A percentile compares a stretch with the other conserved stretches of the same genome.
phyloP scores from a whole-genome alignment of 148 eudicot genomes.

The Pharnaceum exiguum region DNA sequence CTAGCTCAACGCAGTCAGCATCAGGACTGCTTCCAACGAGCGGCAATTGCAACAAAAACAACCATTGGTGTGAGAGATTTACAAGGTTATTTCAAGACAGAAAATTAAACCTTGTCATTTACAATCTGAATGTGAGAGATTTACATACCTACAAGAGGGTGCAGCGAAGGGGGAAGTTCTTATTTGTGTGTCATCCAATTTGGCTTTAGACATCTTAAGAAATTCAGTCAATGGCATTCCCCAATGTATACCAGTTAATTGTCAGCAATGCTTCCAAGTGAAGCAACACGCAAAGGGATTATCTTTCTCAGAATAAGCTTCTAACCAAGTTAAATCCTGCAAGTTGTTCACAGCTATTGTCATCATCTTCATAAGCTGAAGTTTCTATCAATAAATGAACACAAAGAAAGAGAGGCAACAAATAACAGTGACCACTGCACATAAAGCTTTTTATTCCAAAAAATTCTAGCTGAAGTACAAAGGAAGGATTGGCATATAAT shows the following conservation, averaged over 20 bases:
- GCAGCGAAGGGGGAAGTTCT: constrained; percentile 37
- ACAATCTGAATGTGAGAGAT: background rate
- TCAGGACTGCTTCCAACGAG: constrained; percentile 43
- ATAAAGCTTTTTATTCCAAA: background rate
- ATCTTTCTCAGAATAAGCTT: constrained; percentile 4
- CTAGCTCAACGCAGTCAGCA: constrained; percentile 57
- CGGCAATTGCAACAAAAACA: background rate
- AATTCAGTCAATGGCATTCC: constrained; percentile 87
- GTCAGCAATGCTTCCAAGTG: constrained; percentile 14
- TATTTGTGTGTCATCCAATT: constrained; percentile 46
- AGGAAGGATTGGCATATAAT: constrained; percentile 14
- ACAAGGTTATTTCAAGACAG: background rate
- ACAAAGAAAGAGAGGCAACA: background rate
- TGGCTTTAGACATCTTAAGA: constrained; percentile 46
- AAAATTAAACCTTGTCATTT: background rate
- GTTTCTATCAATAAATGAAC: background rate
- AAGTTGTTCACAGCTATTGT: constrained; percentile 1
- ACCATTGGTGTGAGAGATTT: constrained; percentile 1
- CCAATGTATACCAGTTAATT: background rate
- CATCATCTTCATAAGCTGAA: constrained; percentile 5
- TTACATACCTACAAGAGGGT: constrained; percentile 51
- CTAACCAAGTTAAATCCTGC: constrained; percentile 20
- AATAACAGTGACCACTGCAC: background rate
- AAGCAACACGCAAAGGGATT: constrained; percentile 12
- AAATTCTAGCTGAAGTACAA: constrained; percentile 8